Conservation (phyloP, 228 moss, liverwort and hornwort genomes). For the Sphagnum fallax region DNA sequence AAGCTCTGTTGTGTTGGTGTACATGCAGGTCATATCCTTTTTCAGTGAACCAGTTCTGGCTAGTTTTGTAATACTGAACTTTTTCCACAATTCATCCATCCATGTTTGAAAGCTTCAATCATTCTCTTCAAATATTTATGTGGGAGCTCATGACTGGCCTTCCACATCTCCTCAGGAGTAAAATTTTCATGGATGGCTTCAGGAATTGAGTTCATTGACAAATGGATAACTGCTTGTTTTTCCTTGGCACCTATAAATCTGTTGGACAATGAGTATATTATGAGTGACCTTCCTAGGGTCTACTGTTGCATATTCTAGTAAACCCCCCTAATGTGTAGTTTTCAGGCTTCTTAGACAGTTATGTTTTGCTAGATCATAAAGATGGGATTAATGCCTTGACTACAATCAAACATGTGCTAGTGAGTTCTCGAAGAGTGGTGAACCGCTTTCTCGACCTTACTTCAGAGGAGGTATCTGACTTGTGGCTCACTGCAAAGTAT, state of each 20-base stretch:
- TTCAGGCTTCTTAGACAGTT: too few relatives aligned
- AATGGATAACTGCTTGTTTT: neutral
- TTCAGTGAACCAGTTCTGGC: conserved; percentile 6
- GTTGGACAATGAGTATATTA: neutral
- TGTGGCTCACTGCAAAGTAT: conserved; percentile 87
- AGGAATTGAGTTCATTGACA: neutral
- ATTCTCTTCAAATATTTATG: neutral
- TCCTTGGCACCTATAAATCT: neutral
- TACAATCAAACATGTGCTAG: conserved; percentile 68
- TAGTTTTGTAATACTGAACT: neutral
- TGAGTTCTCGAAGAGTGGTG: conserved; percentile 67
- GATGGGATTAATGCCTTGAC: conserved; percentile 25
- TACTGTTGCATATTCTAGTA: too few relatives aligned
- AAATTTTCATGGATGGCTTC: neutral
- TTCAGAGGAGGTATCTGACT: conserved; percentile 76
- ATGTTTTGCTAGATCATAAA: too few relatives aligned
- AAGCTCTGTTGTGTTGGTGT: neutral
- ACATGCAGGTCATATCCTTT: conserved; percentile 99
- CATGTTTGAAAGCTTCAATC: neutral
- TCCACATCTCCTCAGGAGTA: neutral
- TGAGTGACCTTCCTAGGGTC: too few relatives aligned
- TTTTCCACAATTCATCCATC: conserved; percentile 5
- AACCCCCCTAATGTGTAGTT: too few relatives aligned
- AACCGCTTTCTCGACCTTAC: conserved; percentile 76
- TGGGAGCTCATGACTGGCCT: too few relatives aligned